Evolutionary conservation across 163 green algal genomes (phyloP).

Genomic region (Chlorella variabilis): DNA sequence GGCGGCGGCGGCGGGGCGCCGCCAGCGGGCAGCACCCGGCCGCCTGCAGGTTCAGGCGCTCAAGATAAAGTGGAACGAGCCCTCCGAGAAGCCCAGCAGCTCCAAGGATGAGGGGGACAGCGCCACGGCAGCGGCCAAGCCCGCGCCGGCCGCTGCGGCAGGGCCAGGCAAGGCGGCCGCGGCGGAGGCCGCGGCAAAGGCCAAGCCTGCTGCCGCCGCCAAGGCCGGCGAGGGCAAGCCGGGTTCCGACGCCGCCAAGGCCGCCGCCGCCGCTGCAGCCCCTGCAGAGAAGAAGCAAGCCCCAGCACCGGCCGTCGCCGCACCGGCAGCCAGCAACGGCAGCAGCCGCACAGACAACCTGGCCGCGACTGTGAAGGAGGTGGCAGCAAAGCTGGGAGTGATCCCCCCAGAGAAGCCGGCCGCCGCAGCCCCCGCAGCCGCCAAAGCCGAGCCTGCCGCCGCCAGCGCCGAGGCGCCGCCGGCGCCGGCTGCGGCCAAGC

Average conservation of each 20-base stretch:
- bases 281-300: not conserved
- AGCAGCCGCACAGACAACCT: not conserved
- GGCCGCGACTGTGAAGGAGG: not conserved
- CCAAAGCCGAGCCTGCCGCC: not conserved
- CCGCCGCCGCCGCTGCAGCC: no score
- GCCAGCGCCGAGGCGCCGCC: not conserved
- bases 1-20: not conserved
- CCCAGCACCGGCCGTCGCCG: not conserved
- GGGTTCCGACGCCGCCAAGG: no score
- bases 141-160: not conserved
- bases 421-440: not conserved
- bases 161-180: not conserved
- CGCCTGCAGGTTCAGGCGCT: slow-evolving; percentile 5
- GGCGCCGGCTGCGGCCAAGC: not conserved
- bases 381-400: slow-evolving; percentile 2
- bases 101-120: not conserved
- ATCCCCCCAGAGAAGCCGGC: no score
- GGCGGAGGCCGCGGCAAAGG: not conserved
- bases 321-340: not conserved
- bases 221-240: no score
- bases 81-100: not conserved
- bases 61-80: slow-evolving; percentile 29
- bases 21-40: not conserved
- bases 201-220: not conserved
- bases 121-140: not conserved